A percentile compares a stretch with the other conserved stretches of the same genome.
phyloP scores from a whole-genome alignment of 2,329 filamentous ascomycete genomes.

The Aspergillus sp. region DNA sequence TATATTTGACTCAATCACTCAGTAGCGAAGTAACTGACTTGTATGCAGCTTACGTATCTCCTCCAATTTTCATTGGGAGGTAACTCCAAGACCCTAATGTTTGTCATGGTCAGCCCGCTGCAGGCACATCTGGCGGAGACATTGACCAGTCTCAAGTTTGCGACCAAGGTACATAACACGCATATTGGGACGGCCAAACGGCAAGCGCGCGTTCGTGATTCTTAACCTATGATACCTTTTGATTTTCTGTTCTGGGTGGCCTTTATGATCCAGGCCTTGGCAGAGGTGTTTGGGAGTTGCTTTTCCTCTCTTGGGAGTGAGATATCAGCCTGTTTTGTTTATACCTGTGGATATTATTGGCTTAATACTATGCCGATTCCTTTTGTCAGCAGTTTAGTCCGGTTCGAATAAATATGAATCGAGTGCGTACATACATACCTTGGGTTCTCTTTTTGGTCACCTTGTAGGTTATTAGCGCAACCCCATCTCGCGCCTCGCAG shows the following conservation, averaged over 20 bases:
- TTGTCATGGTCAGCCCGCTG: conserved; percentile 94
- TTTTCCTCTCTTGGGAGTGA: neutral
- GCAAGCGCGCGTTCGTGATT: conserved; percentile 41
- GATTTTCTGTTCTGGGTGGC: conserved; percentile 2
- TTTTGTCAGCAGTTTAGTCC: neutral
- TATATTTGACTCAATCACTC: conserved; percentile 8
- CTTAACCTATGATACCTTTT: conserved; percentile 23
- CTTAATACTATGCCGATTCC: neutral
- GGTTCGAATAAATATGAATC: neutral
- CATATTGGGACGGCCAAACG: conserved; percentile 81
- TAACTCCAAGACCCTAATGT: conserved; percentile 98
- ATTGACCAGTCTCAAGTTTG: conserved; percentile 91
- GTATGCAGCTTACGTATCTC: conserved; percentile 75
- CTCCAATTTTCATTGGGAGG: conserved; percentile 93
- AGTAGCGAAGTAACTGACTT: conserved; percentile 20
- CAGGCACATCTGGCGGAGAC: conserved; percentile 91
- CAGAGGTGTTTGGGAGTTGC: conserved; percentile 4
- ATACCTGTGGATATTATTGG: neutral
- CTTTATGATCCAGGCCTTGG: conserved; percentile 10
- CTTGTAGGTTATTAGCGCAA: neutral
- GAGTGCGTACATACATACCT: neutral
- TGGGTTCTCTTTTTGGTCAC: too few relatives aligned
- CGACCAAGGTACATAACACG: conserved; percentile 85
- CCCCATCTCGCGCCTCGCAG: neutral
- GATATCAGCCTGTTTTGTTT: neutral